Base-by-base conservation (phyloP, 2,329 filamentous ascomycete species). In the Colletotrichum lupini region DNA sequence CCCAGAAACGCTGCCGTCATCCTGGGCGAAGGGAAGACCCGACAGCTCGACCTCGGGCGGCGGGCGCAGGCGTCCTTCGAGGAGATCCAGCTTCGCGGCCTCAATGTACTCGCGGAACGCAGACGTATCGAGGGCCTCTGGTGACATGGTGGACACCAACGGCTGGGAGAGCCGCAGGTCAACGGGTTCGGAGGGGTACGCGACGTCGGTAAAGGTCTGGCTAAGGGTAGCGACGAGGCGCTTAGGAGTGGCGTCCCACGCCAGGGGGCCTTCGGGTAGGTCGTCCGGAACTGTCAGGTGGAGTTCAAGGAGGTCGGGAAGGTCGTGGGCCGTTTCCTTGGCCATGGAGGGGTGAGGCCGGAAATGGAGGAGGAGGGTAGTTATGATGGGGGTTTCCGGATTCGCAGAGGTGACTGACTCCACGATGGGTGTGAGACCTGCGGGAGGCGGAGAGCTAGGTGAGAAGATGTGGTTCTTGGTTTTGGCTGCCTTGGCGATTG, bases 151-250 rank as follows among this genome's bases (percentile, higher is more conserved):
- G 14, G 86, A 78, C 22, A 74, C 63, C 68, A 77, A 78, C 22
- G 78, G 78, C 78, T 87, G 85, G 2, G 79, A 79, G 56, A 90
- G 73, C 53, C 87, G 87, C 49, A 87, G 77, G 75, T 91, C 89
- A 61, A 90, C 84, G 60, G 80, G 81, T 37, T 84, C 80, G 0
- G 77, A 68, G 1, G 88, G 88, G 4, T 88, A 81, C 46, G 89
- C 78, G 4, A 87, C 77, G 75, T 90, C 87, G 62, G 79, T 75
- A n/a, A 78, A 73, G 67, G 80, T 80, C 1, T 78, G 78, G n/a
- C 81, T 76, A 46, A 80, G 78, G 32, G 90, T 78, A 53, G 84
- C 81, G 5, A 82, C 78, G 7, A 86, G 78, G 26, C 79, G 77
- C 22, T 80, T 78, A 11, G 64, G 46, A 32, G 71, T 69, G 32